A percentile compares a stretch with the other conserved stretches of the same genome.
phyloP scores from a whole-genome alignment of 1,284 basidiomycete species.

The Rhizoctonia solani region DNA sequence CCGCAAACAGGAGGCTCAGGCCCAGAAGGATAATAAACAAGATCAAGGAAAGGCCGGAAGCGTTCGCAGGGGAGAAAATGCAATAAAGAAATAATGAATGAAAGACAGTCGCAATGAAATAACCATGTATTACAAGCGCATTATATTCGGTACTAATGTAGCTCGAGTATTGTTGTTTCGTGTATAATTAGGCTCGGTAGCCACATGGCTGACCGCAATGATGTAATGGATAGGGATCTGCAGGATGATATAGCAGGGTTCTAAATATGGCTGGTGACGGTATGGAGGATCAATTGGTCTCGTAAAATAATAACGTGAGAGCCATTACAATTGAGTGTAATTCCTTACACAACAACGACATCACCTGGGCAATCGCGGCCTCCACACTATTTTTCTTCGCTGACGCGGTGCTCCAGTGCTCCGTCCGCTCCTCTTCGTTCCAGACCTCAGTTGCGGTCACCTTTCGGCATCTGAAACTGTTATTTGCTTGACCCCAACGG shows the following conservation, averaged over 20 bases:
- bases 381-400: not conserved
- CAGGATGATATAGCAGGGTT: slow-evolving; percentile 24
- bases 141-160: too few relatives aligned
- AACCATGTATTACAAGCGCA: too few relatives aligned
- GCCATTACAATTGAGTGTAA: not conserved
- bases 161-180: too few relatives aligned
- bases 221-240: slow-evolving; percentile 29
- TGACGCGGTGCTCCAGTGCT: not conserved
- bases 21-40: slow-evolving; percentile 14
- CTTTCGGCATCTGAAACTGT: slow-evolving; percentile 7
- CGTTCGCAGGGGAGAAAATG: slow-evolving; percentile 1
- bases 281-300: slow-evolving; percentile 13
- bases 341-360: not conserved
- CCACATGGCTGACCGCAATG: too few relatives aligned
- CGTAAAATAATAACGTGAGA: not conserved
- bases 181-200: too few relatives aligned
- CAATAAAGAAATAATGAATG: slow-evolving; percentile 1
- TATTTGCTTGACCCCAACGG: not conserved
- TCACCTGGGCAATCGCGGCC: not conserved
- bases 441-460: slow-evolving; percentile 24
- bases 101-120: too few relatives aligned
- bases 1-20: slow-evolving; percentile 2
- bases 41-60: slow-evolving; percentile 6
- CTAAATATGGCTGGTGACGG: slow-evolving; percentile 28
- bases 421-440: slow-evolving; percentile 11